phyloP scores from a whole-genome alignment of 208 protist genomes.

The Acanthamoeba royreba region DNA sequence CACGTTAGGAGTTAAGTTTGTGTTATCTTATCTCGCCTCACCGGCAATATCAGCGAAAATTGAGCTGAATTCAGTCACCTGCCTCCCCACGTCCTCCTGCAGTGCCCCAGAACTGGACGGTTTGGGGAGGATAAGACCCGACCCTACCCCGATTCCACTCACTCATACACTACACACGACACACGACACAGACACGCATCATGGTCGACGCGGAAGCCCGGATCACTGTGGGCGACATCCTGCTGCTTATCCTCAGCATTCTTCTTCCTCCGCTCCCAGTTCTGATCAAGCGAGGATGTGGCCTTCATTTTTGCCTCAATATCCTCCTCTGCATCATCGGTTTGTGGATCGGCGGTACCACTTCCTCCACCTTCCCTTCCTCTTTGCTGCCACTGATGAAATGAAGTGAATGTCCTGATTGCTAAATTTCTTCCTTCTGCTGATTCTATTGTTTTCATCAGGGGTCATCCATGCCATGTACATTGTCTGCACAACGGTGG shows the following conservation, averaged over 20 bases:
- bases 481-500: not conserved
- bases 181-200: too few relatives aligned
- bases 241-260: constrained; percentile 8
- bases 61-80: too few relatives aligned
- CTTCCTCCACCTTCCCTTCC: not conserved
- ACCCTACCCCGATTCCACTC: too few relatives aligned
- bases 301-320: not conserved
- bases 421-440: not conserved
- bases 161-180: too few relatives aligned
- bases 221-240: not conserved
- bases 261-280: not conserved
- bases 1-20: too few relatives aligned
- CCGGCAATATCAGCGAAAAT: too few relatives aligned
- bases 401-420: not conserved
- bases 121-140: too few relatives aligned
- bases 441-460: not conserved
- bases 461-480: not conserved
- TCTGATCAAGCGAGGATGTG: constrained; percentile 6
- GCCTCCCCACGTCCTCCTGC: too few relatives aligned
- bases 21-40: too few relatives aligned
- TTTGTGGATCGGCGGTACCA: not conserved
- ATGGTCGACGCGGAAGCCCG: not conserved
- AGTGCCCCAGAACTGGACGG: too few relatives aligned
- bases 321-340: not conserved
- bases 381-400: not conserved